Evolutionary conservation across 106 monocot species (phyloP).

Genomic region (Apostasia shenzhenica): DNA sequence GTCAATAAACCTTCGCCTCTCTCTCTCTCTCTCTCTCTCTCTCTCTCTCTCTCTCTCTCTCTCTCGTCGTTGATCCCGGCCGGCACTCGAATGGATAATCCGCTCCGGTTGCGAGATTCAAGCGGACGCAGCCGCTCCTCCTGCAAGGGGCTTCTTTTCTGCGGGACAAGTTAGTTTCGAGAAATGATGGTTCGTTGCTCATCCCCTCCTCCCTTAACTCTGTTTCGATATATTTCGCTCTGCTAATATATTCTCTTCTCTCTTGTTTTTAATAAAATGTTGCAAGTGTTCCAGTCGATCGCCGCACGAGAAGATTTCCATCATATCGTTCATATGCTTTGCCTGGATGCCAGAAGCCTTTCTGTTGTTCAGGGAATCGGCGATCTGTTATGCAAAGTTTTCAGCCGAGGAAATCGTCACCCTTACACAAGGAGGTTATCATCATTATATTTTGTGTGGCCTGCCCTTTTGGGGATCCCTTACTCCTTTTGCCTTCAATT

Average conservation of each 20-base stretch:
- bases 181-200: too few relatives aligned
- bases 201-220: too few relatives aligned
- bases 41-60: too few relatives aligned
- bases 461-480: background rate
- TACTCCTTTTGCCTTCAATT: background rate
- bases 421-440: background rate
- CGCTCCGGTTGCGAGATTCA: too few relatives aligned
- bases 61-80: too few relatives aligned
- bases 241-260: background rate
- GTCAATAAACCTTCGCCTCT: too few relatives aligned
- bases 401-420: background rate
- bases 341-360: constrained; percentile 1
- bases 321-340: background rate
- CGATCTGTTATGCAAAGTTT: background rate
- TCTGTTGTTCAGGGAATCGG: background rate
- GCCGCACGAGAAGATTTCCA: background rate
- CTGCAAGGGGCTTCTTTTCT: too few relatives aligned
- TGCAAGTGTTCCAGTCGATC: background rate
- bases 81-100: too few relatives aligned
- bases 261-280: background rate
- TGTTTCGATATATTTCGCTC: too few relatives aligned
- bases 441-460: background rate
- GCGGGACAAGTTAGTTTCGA: too few relatives aligned
- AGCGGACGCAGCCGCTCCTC: too few relatives aligned
- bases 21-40: too few relatives aligned